A percentile compares a stretch with the other conserved stretches of the same genome.
These are phyloP conservation scores for Lecanosticta acicola DNA, from an alignment of 2,329 filamentous ascomycete genomes.

Conservation along the genomic window DNA sequence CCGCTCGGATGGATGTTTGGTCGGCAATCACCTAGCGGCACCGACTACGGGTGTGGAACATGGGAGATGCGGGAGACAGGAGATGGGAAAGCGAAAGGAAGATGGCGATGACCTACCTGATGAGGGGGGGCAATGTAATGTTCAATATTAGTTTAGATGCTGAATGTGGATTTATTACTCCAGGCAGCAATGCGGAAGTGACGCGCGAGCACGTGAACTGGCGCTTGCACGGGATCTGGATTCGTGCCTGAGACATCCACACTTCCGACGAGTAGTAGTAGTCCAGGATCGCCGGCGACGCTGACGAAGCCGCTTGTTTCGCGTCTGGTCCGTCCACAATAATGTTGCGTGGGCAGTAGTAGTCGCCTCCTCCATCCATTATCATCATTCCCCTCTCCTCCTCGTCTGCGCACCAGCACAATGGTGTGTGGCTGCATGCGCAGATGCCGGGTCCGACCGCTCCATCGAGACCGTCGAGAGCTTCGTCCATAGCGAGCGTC, in stretches of 20 bases:
- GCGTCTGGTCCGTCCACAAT: not conserved
- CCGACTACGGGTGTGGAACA: no score
- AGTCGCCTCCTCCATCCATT: not conserved
- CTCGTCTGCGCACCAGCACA: not conserved
- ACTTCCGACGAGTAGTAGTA: no score
- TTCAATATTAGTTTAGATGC: not conserved
- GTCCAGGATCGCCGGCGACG: not conserved
- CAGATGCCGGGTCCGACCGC: slow-evolving; percentile 1
- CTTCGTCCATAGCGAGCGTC: slow-evolving; percentile 21
- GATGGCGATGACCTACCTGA: not conserved
- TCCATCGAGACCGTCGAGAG: slow-evolving; percentile 18
- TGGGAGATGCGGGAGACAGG: not conserved
- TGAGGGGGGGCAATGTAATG: no score
- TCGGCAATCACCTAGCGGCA: no score
- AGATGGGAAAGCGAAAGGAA: not conserved
- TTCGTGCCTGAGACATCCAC: no score
- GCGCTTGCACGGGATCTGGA: no score
- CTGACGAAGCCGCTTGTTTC: not conserved
- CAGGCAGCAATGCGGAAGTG: not conserved
- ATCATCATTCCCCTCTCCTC: not conserved
- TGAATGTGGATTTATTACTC: not conserved
- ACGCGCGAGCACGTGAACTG: not conserved
- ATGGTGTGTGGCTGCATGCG: not conserved
- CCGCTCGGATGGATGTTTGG: no score
- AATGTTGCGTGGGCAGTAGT: no score